Conservation (phyloP, 2,329 filamentous ascomycete species). For the Pseudopyrenochaeta lycopersici region DNA sequence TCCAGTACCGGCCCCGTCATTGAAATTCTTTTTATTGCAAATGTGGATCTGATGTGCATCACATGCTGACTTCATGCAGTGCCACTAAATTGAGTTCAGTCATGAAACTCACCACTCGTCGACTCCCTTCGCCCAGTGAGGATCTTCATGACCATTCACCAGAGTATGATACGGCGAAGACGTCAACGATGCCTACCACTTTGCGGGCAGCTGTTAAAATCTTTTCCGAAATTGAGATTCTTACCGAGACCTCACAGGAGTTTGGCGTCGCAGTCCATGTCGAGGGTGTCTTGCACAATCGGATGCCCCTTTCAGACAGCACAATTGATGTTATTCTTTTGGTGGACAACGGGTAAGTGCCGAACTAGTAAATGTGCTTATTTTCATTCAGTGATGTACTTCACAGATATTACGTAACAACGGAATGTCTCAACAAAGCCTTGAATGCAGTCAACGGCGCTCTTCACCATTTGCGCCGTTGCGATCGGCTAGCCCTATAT, state of each 20-base stretch:
- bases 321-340: conserved; percentile 47
- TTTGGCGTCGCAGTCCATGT: conserved; percentile 44
- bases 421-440: conserved; percentile 31
- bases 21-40: neutral
- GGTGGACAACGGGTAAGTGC: conserved; percentile 48
- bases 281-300: conserved; percentile 37
- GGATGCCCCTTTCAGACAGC: conserved; percentile 17
- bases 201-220: conserved; percentile 31
- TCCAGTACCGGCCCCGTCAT: neutral
- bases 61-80: conserved; percentile 13
- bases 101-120: conserved; percentile 20
- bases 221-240: conserved; percentile 27
- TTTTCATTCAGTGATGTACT: conserved; percentile 3
- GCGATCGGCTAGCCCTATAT: conserved; percentile 41
- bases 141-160: conserved; percentile 12
- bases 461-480: conserved; percentile 24
- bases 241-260: conserved; percentile 29
- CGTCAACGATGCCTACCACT: conserved; percentile 21
- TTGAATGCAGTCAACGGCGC: conserved; percentile 25
- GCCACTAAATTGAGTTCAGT: conserved; percentile 19
- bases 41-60: neutral
- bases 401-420: conserved; percentile 39
- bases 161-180: neutral
- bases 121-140: conserved; percentile 26
- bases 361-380: neutral